Percentiles rank a stretch among this genome's conserved stretches.
These are phyloP conservation scores for Chalaropsis ovoidea DNA, from an alignment of 2,329 filamentous ascomycete genomes.

Conservation along the genomic window DNA sequence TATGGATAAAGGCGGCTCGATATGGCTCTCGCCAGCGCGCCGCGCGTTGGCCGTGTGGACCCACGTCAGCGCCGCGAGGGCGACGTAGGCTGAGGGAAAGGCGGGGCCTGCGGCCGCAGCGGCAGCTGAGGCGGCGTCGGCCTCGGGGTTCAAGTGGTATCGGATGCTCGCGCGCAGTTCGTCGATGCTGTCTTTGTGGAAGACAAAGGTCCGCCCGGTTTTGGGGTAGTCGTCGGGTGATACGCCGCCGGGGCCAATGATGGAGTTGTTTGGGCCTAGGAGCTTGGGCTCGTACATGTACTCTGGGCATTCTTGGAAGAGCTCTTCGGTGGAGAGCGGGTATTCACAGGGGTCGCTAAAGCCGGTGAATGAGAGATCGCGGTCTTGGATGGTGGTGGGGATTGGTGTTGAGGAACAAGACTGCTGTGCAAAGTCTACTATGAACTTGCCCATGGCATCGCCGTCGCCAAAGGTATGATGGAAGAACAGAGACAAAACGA, in stretches of 20 bases:
- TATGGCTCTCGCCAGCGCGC: conserved; percentile 25
- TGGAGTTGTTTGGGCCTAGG: conserved; percentile 33
- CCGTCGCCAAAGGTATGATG: conserved; percentile 39
- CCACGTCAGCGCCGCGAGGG: conserved; percentile 36
- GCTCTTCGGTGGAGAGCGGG: conserved; percentile 22
- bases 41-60: conserved; percentile 35
- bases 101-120: not conserved
- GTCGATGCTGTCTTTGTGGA: conserved; percentile 32
- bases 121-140: not conserved
- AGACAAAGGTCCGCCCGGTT: conserved; percentile 37
- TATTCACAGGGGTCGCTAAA: conserved; percentile 25
- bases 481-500: conserved; percentile 36
- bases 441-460: conserved; percentile 34
- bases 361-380: conserved; percentile 28
- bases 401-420: conserved; percentile 27
- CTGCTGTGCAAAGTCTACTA: conserved; percentile 33
- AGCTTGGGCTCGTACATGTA: conserved; percentile 32
- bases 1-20: not conserved
- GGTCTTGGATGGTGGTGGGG: conserved; percentile 6
- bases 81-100: conserved; percentile 34
- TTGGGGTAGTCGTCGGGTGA: conserved; percentile 32
- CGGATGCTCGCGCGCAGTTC: conserved; percentile 30
- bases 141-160: conserved; percentile 8
- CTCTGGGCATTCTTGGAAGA: conserved; percentile 34
- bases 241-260: conserved; percentile 29